These are phyloP conservation scores for Iris macrosiphon DNA, from an alignment of 106 monocot genomes.

Conservation along the genomic window DNA sequence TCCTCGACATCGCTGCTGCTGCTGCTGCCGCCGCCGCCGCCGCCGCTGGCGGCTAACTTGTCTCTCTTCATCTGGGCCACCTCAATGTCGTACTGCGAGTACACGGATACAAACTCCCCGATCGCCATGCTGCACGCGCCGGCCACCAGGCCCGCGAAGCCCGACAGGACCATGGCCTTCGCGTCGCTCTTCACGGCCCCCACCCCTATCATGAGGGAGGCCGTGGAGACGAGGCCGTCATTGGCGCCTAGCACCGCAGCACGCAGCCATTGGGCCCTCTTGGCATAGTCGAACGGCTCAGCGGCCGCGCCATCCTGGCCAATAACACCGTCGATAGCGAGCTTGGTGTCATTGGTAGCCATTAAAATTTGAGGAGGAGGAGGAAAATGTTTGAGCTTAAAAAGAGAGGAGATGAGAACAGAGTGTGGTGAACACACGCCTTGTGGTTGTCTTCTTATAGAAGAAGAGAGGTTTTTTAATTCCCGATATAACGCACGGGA, in stretches of 20 bases:
- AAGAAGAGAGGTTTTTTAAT: no score
- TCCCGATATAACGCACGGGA: no score
- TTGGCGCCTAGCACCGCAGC: constrained; percentile 76
- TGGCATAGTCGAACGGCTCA: constrained; percentile 14
- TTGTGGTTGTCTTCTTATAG: neutral
- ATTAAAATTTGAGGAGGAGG: neutral
- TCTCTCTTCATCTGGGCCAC: constrained; percentile 32
- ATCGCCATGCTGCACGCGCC: constrained; percentile 87
- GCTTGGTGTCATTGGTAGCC: constrained; percentile 29
- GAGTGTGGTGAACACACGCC: constrained; percentile 24
- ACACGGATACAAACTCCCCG: constrained; percentile 75
- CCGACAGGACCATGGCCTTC: constrained; percentile 43
- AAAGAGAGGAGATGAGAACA: neutral
- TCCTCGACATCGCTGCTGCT: neutral
- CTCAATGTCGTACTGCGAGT: constrained; percentile 61
- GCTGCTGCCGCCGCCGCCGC: neutral
- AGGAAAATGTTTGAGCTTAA: neutral
- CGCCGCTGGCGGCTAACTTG: no score
- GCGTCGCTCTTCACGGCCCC: constrained; percentile 48
- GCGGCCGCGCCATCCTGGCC: neutral
- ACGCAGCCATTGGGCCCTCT: constrained; percentile 56
- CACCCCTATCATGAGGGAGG: constrained; percentile 71
- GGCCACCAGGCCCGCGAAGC: constrained; percentile 58
- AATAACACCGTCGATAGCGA: constrained; percentile 21
- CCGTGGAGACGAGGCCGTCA: constrained; percentile 72